Conservation (phyloP, 2,329 filamentous ascomycete genomes). For the Incumbomyces delicatus region DNA sequence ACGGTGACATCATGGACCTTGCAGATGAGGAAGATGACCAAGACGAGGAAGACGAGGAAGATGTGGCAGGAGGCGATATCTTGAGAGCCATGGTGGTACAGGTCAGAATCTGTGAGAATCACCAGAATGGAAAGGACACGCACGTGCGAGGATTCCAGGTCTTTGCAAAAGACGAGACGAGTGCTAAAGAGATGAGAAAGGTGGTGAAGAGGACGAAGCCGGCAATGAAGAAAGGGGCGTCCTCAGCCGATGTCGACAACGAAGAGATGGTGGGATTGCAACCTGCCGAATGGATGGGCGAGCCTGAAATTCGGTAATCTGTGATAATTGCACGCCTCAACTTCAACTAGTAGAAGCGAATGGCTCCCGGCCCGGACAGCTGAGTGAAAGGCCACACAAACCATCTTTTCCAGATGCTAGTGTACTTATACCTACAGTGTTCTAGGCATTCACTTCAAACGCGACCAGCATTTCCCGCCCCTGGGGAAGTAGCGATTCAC, state of each 20-base stretch:
- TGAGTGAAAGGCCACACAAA: no score
- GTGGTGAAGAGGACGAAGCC: constrained; percentile 8
- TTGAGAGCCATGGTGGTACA: constrained; percentile 84
- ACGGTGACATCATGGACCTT: constrained; percentile 12
- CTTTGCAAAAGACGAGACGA: constrained; percentile 45
- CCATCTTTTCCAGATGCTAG: no score
- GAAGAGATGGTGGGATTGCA: constrained; percentile 26
- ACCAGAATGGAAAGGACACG: constrained; percentile 99
- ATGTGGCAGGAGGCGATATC: constrained; percentile 52
- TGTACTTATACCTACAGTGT: no score
- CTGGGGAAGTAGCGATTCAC: no score
- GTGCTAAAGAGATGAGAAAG: constrained; percentile 9
- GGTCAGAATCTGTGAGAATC: constrained; percentile 85
- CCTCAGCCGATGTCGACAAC: constrained; percentile 18
- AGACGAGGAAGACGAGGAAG: constrained; percentile 10
- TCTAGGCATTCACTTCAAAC: no score
- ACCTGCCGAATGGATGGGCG: constrained; percentile 41
- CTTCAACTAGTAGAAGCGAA: neutral
- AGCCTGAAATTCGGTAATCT: constrained; percentile 36
- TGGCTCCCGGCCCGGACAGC: no score
- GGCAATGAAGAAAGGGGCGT: constrained; percentile 20
- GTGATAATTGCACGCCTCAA: neutral
- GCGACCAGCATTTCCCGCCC: no score
- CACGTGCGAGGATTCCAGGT: constrained; percentile 89
- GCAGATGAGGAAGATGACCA: constrained; percentile 20